Evolutionary conservation across 23 red algal species (phyloP).

Genomic region (Pyropia yezoensis): DNA sequence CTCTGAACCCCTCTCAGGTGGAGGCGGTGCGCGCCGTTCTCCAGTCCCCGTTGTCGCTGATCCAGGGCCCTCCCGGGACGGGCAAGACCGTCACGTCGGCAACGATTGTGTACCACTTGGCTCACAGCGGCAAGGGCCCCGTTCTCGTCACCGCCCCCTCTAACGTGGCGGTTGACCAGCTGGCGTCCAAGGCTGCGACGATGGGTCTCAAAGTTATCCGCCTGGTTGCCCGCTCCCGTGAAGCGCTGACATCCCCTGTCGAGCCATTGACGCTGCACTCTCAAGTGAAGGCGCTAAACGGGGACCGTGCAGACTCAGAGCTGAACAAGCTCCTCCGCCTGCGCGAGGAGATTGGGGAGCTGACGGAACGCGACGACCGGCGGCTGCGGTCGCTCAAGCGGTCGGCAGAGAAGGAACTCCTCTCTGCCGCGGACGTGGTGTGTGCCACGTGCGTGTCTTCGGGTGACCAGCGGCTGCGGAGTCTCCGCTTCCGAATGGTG

Average conservation of each 20-base stretch:
- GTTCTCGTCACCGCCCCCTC: slow-evolving; percentile 93
- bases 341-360: slow-evolving; percentile 79
- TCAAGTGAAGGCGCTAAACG: slow-evolving; percentile 56
- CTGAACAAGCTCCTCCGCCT: slow-evolving; percentile 76
- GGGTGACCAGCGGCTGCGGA: slow-evolving; percentile 57
- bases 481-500: slow-evolving; percentile 57
- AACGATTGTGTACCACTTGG: slow-evolving; percentile 65
- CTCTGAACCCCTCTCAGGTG: slow-evolving; percentile 72
- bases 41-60: slow-evolving; percentile 67
- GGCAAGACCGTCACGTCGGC: slow-evolving; percentile 84
- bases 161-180: slow-evolving; percentile 84
- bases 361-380: slow-evolving; percentile 75
- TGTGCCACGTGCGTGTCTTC: slow-evolving; percentile 67
- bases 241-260: slow-evolving; percentile 49
- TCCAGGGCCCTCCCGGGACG: slow-evolving; percentile 88
- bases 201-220: slow-evolving; percentile 89
- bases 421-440: slow-evolving; percentile 74
- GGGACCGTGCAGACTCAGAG: slow-evolving; percentile 59
- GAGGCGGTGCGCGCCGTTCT: slow-evolving; percentile 76
- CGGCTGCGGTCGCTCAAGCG: slow-evolving; percentile 58
- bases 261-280: slow-evolving; percentile 66
- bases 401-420: slow-evolving; percentile 64
- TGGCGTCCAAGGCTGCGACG: slow-evolving; percentile 51
- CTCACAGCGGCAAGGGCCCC: slow-evolving; percentile 47
- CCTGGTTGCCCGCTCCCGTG: slow-evolving; percentile 56